Percentiles rank a stretch among this genome's conserved stretches.
Conservation (phyloP, 768 basidiomycete genomes). For the Mycena leptocephala region DNA sequence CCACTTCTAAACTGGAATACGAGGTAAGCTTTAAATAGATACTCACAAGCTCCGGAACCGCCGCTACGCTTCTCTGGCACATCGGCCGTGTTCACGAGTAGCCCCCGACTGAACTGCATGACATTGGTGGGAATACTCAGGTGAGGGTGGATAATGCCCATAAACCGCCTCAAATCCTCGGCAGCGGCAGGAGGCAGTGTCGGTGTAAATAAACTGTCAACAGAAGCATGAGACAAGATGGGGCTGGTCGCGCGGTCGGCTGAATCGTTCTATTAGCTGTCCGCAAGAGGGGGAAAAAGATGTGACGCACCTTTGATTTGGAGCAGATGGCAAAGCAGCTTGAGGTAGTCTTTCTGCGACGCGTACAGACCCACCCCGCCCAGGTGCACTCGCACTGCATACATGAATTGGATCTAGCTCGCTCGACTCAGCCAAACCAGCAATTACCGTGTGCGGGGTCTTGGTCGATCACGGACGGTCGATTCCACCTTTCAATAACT, state of each 20-base stretch:
- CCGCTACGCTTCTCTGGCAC: not conserved
- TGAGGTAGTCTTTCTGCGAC: constrained; percentile 41
- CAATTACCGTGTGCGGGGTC: constrained; percentile 36
- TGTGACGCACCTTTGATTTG: constrained; percentile 14
- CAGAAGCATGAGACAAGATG: not conserved
- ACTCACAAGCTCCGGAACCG: constrained; percentile 21
- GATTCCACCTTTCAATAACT: constrained; percentile 27
- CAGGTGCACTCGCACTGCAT: constrained; percentile 37
- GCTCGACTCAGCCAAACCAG: not conserved
- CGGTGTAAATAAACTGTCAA: not conserved
- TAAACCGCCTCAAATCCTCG: not conserved
- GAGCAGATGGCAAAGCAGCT: constrained; percentile 31
- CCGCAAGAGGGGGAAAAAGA: not conserved
- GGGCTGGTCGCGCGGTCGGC: not conserved
- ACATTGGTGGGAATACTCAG: not conserved
- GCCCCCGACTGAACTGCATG: not conserved
- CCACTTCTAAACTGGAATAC: not conserved
- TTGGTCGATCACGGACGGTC: constrained; percentile 18
- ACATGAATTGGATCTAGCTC: too few relatives aligned
- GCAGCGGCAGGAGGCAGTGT: not conserved
- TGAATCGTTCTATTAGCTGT: not conserved
- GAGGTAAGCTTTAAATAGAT: too few relatives aligned
- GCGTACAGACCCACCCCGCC: constrained; percentile 39
- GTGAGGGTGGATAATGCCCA: not conserved
- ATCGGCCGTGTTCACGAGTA: not conserved